A percentile compares a stretch with the other conserved stretches of the same genome.
Evolutionary conservation across 768 basidiomycete species (phyloP).

Genomic region (Leucocoprinus sp.): DNA sequence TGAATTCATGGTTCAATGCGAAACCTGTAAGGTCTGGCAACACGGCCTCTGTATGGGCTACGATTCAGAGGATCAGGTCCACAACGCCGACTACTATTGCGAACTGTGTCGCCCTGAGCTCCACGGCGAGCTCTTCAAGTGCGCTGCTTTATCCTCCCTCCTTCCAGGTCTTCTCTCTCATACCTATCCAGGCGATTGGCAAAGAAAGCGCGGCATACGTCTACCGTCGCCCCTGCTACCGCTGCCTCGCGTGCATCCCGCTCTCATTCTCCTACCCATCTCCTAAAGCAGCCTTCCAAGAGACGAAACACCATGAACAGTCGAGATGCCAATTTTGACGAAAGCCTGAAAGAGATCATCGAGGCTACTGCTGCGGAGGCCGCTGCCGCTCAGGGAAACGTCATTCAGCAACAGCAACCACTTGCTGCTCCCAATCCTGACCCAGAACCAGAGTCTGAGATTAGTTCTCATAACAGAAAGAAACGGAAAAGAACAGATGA

Average conservation of each 20-base stretch:
- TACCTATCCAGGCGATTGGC: constrained; percentile 45
- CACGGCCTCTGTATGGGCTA: constrained; percentile 96
- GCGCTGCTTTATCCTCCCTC: constrained; percentile 20
- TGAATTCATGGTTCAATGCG: constrained; percentile 97
- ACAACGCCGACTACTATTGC: constrained; percentile 83
- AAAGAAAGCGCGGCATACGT: constrained; percentile 57
- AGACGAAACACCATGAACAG: constrained; percentile 97
- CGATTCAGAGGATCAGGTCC: constrained; percentile 65
- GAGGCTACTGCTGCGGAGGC: constrained; percentile 70
- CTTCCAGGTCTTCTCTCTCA: constrained; percentile 11
- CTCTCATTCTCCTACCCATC: constrained; percentile 60
- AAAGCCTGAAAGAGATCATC: constrained; percentile 72
- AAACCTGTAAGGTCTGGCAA: constrained; percentile 96
- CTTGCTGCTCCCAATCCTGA: constrained; percentile 29
- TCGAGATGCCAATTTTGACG: constrained; percentile 88
- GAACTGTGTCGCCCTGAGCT: constrained; percentile 86
- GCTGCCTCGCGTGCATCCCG: constrained; percentile 58
- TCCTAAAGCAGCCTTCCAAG: constrained; percentile 63
- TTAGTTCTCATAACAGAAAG: constrained; percentile 34
- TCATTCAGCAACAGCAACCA: constrained; percentile 23
- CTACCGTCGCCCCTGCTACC: constrained; percentile 45
- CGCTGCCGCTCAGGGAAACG: constrained; percentile 40
- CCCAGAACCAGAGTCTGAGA: constrained; percentile 42
- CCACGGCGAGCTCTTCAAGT: constrained; percentile 79
- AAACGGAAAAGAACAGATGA: constrained; percentile 76